Conservation (phyloP, 805 yeast species). For the Candida ovalis region DNA sequence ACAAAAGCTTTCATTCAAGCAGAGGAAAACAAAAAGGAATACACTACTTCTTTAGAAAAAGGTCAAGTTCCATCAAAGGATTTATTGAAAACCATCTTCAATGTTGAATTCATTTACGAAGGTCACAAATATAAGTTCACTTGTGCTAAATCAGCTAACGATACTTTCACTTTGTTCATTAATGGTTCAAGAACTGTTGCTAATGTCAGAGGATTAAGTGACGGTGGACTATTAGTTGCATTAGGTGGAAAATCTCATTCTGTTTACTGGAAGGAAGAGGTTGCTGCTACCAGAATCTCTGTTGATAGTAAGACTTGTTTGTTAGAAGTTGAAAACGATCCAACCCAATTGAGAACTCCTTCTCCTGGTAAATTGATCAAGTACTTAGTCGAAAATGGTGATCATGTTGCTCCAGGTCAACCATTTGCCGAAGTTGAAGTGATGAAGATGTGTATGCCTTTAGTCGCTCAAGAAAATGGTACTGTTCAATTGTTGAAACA, state of each 20-base stretch:
- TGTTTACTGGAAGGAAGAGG: conserved; percentile 97
- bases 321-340: conserved; percentile 94
- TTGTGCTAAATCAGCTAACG: conserved; percentile 87
- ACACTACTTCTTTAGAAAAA: conserved; percentile 74
- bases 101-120: conserved; percentile 93
- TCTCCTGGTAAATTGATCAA: conserved; percentile 98
- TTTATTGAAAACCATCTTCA: conserved; percentile 79
- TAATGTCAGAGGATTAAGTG: conserved; percentile 83
- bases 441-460: conserved; percentile 99
- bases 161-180: conserved; percentile 81
- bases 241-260: conserved; percentile 92
- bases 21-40: conserved; percentile 65
- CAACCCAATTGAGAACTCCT: conserved; percentile 97
- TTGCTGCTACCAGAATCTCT: conserved; percentile 88
- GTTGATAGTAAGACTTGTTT: conserved; percentile 94
- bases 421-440: conserved; percentile 98
- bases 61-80: conserved; percentile 93
- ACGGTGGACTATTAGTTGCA: conserved; percentile 88
- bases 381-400: conserved; percentile 92
- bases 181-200: conserved; percentile 90
- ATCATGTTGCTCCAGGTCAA: conserved; percentile 86
- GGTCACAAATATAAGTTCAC: conserved; percentile 92
- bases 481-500: conserved; percentile 88
- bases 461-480: conserved; percentile 92
- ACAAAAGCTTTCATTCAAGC: conserved; percentile 88